A percentile compares a stretch with the other conserved stretches of the same genome.
Evolutionary conservation across 2,329 filamentous ascomycete genomes (phyloP).

Genomic region (Calycina marina): DNA sequence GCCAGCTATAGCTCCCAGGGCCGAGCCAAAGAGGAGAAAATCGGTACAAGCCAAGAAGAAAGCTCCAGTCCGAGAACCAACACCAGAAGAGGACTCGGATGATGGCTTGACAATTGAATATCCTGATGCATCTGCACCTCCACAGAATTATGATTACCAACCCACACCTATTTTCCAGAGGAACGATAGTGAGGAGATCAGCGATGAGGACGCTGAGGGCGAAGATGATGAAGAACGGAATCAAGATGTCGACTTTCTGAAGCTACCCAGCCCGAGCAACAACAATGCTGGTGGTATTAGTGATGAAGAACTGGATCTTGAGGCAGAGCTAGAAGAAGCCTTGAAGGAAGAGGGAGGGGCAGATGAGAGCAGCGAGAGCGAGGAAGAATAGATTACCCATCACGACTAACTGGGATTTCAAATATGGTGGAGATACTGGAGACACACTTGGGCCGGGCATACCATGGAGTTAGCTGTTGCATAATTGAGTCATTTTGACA

Average conservation of each 20-base stretch:
- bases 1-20: too few relatives aligned
- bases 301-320: constrained; percentile 21
- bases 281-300: constrained; percentile 14
- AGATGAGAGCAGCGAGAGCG: constrained; percentile 21
- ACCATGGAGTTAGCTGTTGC: too few relatives aligned
- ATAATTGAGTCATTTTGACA: too few relatives aligned
- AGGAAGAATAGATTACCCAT: constrained; percentile 19
- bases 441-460: too few relatives aligned
- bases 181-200: constrained; percentile 24
- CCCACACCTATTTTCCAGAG: constrained; percentile 16
- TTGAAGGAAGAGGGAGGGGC: constrained; percentile 13
- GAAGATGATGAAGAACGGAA: constrained; percentile 23
- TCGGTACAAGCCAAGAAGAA: constrained; percentile 23
- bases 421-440: too few relatives aligned
- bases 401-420: too few relatives aligned
- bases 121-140: constrained; percentile 34
- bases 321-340: constrained; percentile 21
- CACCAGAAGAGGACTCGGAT: constrained; percentile 32
- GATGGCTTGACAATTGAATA: constrained; percentile 45
- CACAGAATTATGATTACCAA: constrained; percentile 14
- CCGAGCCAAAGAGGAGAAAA: constrained; percentile 19
- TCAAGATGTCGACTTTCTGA: constrained; percentile 28
- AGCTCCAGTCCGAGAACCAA: constrained; percentile 17
- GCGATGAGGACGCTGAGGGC: constrained; percentile 33
- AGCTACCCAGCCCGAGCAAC: constrained; percentile 38